A percentile compares a stretch with the other conserved stretches of the same genome.
phyloP scores from a whole-genome alignment of 495 filamentous ascomycete species.

The Penicillium pulvis region DNA sequence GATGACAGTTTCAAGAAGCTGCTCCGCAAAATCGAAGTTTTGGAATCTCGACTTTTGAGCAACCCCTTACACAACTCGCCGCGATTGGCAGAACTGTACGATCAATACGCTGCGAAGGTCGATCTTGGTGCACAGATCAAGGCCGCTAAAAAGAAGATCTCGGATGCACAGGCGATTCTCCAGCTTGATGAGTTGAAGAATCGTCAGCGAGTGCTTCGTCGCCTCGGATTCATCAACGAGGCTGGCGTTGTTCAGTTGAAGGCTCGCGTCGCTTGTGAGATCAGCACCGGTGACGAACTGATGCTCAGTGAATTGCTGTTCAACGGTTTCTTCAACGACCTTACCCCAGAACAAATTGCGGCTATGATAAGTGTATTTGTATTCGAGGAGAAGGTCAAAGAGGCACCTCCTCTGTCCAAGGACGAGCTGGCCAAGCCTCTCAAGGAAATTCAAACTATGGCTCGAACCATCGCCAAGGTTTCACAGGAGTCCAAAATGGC shows the following conservation, averaged over 20 bases:
- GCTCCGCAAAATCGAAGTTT: constrained; percentile 92
- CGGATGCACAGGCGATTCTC: constrained; percentile 77
- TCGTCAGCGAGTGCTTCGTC: constrained; percentile 91
- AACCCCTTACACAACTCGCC: constrained; percentile 92
- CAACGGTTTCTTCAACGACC: constrained; percentile 96
- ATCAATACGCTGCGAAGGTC: constrained; percentile 80
- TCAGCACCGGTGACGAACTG: constrained; percentile 89
- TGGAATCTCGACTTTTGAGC: constrained; percentile 85
- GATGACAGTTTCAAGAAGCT: constrained; percentile 93
- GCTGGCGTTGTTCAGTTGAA: constrained; percentile 92
- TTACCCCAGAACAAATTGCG: constrained; percentile 83
- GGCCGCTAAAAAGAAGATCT: constrained; percentile 81
- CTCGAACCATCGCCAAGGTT: constrained; percentile 84
- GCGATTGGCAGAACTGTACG: constrained; percentile 75
- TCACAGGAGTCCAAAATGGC: constrained; percentile 89
- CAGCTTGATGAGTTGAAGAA: constrained; percentile 95
- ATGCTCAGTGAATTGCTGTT: constrained; percentile 91
- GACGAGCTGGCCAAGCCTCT: constrained; percentile 86
- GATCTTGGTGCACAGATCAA: constrained; percentile 77
- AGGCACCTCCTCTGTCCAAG: constrained; percentile 60
- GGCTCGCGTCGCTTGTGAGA: constrained; percentile 95
- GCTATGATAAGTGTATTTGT: constrained; percentile 89
- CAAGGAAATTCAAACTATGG: constrained; percentile 80
- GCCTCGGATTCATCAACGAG: constrained; percentile 95
- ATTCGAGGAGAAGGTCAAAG: constrained; percentile 90